phyloP scores from a whole-genome alignment of 352 stramenopile species.

The Globisporangium parvum region DNA sequence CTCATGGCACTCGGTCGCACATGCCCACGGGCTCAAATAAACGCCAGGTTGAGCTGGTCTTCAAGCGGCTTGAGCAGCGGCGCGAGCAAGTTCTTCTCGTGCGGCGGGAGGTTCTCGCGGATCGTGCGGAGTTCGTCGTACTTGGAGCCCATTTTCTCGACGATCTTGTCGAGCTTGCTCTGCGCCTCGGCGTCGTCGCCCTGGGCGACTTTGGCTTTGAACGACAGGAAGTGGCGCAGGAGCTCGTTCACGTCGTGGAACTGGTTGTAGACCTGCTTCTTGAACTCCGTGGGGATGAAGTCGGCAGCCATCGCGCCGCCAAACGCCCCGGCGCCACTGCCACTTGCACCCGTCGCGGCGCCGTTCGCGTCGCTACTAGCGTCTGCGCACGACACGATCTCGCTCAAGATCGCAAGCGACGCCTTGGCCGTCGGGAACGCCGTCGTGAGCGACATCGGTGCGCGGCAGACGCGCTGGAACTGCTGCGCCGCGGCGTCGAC shows the following conservation, averaged over 20 bases:
- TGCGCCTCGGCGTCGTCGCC: conserved; percentile 48
- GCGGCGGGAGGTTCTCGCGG: conserved; percentile 66
- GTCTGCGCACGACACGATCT: conserved; percentile 64
- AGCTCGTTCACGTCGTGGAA: conserved; percentile 84
- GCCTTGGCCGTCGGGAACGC: conserved; percentile 49
- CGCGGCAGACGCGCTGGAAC: conserved; percentile 37
- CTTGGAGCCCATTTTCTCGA: conserved; percentile 85
- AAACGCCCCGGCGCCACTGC: conserved; percentile 16
- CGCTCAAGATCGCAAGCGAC: conserved; percentile 48
- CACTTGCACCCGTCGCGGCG: conserved; percentile 12
- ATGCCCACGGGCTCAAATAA: conserved; percentile 46
- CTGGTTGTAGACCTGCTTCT: conserved; percentile 83
- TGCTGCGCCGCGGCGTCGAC: conserved; percentile 27
- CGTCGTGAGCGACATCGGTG: conserved; percentile 39
- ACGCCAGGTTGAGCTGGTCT: conserved; percentile 84
- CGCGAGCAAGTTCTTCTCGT: conserved; percentile 79
- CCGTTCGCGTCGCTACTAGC: conserved; percentile 42
- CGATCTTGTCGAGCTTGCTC: conserved; percentile 77
- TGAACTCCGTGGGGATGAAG: conserved; percentile 82
- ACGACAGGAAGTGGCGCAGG: conserved; percentile 78
- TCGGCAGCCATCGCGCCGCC: conserved; percentile 51
- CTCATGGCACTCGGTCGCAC: too few species aligned
- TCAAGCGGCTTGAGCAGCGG: conserved; percentile 82
- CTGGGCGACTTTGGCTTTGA: conserved; percentile 64
- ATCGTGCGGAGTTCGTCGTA: conserved; percentile 85